A percentile compares a stretch with the other conserved stretches of the same genome.
Conservation (phyloP, 2,329 filamentous ascomycete species). For the Fusarium nygamai region DNA sequence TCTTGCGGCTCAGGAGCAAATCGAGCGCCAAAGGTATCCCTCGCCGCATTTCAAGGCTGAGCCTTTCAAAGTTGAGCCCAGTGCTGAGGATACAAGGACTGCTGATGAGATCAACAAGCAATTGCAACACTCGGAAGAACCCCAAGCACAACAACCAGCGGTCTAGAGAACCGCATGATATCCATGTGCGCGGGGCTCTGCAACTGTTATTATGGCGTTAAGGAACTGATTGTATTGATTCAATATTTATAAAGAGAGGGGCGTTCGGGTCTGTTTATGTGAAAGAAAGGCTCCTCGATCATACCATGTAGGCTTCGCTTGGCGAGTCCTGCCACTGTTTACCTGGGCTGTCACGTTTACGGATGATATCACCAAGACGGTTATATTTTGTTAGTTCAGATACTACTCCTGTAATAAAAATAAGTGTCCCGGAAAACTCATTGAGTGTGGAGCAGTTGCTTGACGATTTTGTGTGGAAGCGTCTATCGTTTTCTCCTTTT, state of each 20-base stretch:
- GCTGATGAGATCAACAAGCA: conserved; percentile 66
- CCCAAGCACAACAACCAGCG: conserved; percentile 26
- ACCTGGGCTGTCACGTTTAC: neutral
- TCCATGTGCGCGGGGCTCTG: conserved; percentile 12
- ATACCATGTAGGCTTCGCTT: neutral
- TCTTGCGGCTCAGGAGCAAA: conserved; percentile 54
- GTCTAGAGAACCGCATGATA: conserved; percentile 33
- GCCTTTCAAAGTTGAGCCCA: conserved; percentile 51
- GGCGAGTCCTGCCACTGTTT: conserved; percentile 8
- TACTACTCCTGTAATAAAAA: neutral
- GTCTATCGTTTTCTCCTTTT: neutral
- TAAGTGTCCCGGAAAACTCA: neutral
- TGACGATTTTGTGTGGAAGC: neutral
- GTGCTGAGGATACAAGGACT: conserved; percentile 56
- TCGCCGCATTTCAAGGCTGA: conserved; percentile 51
- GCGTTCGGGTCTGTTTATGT: conserved; percentile 37
- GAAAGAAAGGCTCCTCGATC: conserved; percentile 9
- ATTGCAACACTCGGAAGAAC: conserved; percentile 57
- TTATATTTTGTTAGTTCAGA: neutral
- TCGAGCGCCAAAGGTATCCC: conserved; percentile 51
- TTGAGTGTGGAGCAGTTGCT: neutral
- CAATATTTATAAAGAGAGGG: conserved; percentile 33
- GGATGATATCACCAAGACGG: conserved; percentile 2
- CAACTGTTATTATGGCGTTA: conserved; percentile 37
- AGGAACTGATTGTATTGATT: conserved; percentile 22